Percentiles rank a stretch among this genome's conserved stretches.
Conservation (phyloP, 169 alveolate species). For the Eimeria tenella region DNA sequence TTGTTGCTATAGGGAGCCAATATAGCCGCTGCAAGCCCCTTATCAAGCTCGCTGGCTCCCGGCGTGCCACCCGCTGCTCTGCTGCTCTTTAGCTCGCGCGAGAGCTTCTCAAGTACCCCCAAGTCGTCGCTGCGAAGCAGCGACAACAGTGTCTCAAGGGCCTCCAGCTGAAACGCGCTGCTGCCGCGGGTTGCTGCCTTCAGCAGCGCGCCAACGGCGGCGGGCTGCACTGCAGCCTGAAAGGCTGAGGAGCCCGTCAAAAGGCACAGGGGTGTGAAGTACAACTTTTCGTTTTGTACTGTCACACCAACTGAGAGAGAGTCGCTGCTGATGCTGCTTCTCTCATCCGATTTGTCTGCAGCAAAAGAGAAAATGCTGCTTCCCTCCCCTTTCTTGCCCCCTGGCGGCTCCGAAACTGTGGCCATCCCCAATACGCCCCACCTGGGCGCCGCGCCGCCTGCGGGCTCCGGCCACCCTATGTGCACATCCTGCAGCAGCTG, state of each 20-base stretch:
- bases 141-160: constrained; percentile 17
- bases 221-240: constrained; percentile 5
- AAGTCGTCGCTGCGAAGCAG: not conserved
- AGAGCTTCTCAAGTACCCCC: not conserved
- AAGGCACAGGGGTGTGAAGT: not conserved
- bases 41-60: not conserved
- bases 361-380: not conserved
- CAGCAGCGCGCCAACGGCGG: constrained; percentile 7
- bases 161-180: constrained; percentile 17
- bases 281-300: not conserved
- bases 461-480: not conserved
- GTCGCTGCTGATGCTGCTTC: not conserved
- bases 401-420: not conserved
- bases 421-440: constrained; percentile 64
- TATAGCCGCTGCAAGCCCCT: constrained; percentile 41
- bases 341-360: not conserved
- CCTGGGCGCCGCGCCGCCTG: not conserved
- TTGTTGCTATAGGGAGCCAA: constrained; percentile 25
- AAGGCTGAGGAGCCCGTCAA: not conserved
- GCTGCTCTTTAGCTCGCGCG: constrained; percentile 6
- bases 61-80: not conserved
- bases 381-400: not conserved
- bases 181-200: not conserved
- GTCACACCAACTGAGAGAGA: not conserved
- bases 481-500: constrained; percentile 31